phyloP scores from a whole-genome alignment of 1,139 yeast genomes.

The Zygotorulaspora mrakii region DNA sequence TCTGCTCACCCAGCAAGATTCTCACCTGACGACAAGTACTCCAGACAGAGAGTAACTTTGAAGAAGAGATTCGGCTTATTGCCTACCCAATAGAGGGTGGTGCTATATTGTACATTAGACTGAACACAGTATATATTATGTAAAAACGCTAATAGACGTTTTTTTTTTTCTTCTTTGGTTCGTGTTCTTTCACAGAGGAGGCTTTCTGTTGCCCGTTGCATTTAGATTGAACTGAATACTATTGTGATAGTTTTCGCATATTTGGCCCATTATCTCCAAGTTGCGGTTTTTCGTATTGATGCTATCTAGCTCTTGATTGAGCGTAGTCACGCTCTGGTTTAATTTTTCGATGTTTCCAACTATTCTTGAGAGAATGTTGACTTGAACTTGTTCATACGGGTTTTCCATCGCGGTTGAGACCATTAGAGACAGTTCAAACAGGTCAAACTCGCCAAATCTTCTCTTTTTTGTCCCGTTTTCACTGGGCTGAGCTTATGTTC shows the following conservation, averaged over 20 bases:
- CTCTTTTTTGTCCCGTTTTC: too few relatives aligned
- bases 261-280: slow-evolving; percentile 67
- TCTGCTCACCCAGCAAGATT: slow-evolving; percentile 99
- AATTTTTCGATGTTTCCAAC: slow-evolving; percentile 72
- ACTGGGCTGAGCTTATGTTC: too few relatives aligned
- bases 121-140: slow-evolving; percentile 8
- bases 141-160: slow-evolving; percentile 6
- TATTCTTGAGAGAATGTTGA: slow-evolving; percentile 70
- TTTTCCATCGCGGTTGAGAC: slow-evolving; percentile 56
- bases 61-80: slow-evolving; percentile 90
- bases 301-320: slow-evolving; percentile 44
- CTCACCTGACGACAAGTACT: slow-evolving; percentile 98
- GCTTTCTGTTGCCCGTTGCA: slow-evolving; percentile 61
- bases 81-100: slow-evolving; percentile 63
- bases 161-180: neutral
- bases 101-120: slow-evolving; percentile 11
- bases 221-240: slow-evolving; percentile 70
- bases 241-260: slow-evolving; percentile 77
- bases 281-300: slow-evolving; percentile 64
- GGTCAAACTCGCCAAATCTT: too few relatives aligned
- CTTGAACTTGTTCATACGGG: slow-evolving; percentile 86
- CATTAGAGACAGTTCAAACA: too few relatives aligned
- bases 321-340: slow-evolving; percentile 63
- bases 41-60: slow-evolving; percentile 97
- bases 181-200: slow-evolving; percentile 42